phyloP scores from a whole-genome alignment of 345 rosid genomes.

The Odontarrhena argentea region DNA sequence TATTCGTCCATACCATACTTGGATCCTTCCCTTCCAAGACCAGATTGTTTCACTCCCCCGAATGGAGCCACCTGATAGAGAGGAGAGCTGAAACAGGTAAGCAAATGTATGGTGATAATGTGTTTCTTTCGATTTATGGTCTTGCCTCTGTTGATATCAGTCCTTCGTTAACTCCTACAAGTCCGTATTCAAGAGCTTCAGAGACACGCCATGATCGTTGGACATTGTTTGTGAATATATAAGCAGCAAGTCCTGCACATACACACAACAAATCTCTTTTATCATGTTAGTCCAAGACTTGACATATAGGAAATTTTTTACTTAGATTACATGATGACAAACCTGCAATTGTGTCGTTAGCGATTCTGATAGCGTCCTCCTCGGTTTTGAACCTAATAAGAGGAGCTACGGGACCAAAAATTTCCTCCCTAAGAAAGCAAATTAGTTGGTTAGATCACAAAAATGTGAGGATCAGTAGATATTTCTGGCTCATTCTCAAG shows the following conservation, averaged over 20 bases:
- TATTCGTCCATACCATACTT: constrained; percentile 97
- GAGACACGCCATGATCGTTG: constrained; percentile 89
- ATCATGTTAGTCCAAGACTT: constrained; percentile 15
- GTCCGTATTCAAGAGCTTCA: constrained; percentile 94
- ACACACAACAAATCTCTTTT: constrained; percentile 1
- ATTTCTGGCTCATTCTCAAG: constrained; percentile 7
- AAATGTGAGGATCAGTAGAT: constrained; percentile 9
- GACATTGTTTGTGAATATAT: constrained; percentile 79
- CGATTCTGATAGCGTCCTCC: constrained; percentile 81
- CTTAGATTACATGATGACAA: constrained; percentile 15
- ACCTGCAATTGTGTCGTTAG: constrained; percentile 93
- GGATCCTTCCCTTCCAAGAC: constrained; percentile 97
- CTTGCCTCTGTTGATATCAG: constrained; percentile 88
- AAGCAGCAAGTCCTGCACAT: constrained; percentile 87
- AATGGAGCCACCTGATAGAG: constrained; percentile 88
- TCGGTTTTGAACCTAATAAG: constrained; percentile 79
- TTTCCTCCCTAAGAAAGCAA: constrained; percentile 67
- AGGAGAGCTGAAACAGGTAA: constrained; percentile 23
- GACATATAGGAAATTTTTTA: background rate
- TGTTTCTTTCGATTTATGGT: constrained; percentile 15
- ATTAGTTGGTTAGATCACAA: constrained; percentile 12
- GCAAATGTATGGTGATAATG: constrained; percentile 1
- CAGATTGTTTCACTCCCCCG: constrained; percentile 94
- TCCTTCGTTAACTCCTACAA: constrained; percentile 93
- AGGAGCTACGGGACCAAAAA: constrained; percentile 97